Conservation (phyloP, 768 basidiomycete species). For the Strobilomyces echinocephalus region DNA sequence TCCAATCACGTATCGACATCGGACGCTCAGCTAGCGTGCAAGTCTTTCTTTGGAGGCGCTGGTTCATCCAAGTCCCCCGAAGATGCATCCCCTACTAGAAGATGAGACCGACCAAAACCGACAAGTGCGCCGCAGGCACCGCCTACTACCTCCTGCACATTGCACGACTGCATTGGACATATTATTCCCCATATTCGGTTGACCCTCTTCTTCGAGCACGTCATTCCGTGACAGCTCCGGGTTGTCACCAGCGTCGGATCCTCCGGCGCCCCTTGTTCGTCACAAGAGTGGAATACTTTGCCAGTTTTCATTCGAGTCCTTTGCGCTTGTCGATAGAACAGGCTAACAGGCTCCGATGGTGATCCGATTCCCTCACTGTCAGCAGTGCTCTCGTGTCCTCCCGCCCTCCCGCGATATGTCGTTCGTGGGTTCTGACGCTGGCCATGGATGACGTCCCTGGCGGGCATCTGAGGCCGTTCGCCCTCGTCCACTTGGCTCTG, state of each 20-base stretch:
- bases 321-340: no score
- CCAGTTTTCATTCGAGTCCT: no score
- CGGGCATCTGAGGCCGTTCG: constrained; percentile 69
- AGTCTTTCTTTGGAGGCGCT: constrained; percentile 46
- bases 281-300: no score
- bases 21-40: no score
- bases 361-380: no score
- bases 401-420: no score
- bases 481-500: constrained; percentile 63
- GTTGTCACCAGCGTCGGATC: constrained; percentile 32
- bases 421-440: no score
- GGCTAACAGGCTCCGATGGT: no score
- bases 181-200: constrained; percentile 17
- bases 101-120: constrained; percentile 8
- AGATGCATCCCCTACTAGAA: constrained; percentile 24
- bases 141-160: constrained; percentile 19
- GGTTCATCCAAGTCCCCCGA: constrained; percentile 33
- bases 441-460: constrained; percentile 74
- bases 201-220: constrained; percentile 61
- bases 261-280: constrained; percentile 37
- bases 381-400: no score
- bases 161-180: constrained; percentile 6
- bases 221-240: constrained; percentile 80
- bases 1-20: no score
- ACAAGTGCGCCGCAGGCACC: constrained; percentile 8